Evolutionary conservation across 345 rosid species (phyloP), one percentile per base, ranked within the genome.

Genomic region (Eucalyptus camaldulensis): DNA sequence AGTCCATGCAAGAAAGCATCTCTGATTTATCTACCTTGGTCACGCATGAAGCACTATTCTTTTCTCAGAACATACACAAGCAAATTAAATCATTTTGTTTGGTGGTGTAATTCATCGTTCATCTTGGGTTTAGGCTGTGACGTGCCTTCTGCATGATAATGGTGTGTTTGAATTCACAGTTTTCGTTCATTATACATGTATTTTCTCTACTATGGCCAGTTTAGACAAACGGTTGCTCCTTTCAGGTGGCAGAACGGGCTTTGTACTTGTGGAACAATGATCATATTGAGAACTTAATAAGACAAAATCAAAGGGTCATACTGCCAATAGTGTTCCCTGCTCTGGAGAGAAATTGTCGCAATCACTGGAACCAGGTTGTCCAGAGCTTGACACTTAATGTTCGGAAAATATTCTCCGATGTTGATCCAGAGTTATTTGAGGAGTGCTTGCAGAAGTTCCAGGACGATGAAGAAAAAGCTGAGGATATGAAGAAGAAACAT

Each of bases 161-260:
- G 44, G 80, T 31, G 80, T 33, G 44, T 69, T 76, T 10, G 7
- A 37, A 76, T 76, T 37, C 47, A 19, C 3, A 8, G 14, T 37
- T 76, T 76, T 76, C 13, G 13, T 76, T 76, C 83, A 37, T 76
- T 76, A 76, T 21, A 37, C 47, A 10, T 37, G 62, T 27, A 86
- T 17, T 86, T 86, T 53, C 43, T 21, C 16, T 86, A 54, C 49
- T 86, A 86, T 33, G 47, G 83, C 83, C 43, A n/a, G 58, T 86
- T 86, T 31, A 86, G 67, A 13, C 58, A 44, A 27, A 67, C 0
- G 19, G 83, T 72, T 86, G 45, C 65, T 49, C 87, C 87, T 90
- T 90, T 45, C 94, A 95, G 97, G 97, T 95, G 69, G 97, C 97
- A n/a, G 97, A 95, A 89, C 91, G 95, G 89, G 95, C 97, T 81